Base-by-base conservation (phyloP, 352 stramenopile species). In the Phytopythium sindhum region DNA sequence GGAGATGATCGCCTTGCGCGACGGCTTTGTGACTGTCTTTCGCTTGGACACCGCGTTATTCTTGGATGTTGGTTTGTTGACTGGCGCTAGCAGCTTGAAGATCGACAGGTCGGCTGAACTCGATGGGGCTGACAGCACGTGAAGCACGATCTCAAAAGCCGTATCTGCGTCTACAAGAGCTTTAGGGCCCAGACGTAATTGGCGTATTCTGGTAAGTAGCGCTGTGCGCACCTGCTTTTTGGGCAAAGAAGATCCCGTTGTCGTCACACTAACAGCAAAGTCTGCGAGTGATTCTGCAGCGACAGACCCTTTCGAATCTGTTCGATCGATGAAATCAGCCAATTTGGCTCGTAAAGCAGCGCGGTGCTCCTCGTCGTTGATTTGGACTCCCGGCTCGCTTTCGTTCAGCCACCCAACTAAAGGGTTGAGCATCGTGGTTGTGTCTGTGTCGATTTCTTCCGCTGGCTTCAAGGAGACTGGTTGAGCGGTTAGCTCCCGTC, bases 1-100 rank as follows among this genome's bases (percentile, higher is more conserved):
- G 0, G 75, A 74, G 8, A 91, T 72, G 28, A 90, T 68, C 10
- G 79, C 57, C 33, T 80, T 77, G 14, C 66, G 73, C 39, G 64
- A 60, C 10, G 41, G 29, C 51, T 72, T 61, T 2, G 26, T 26
- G 4, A n/a, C 19, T 39, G 15, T 24, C n/a, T 42, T 45, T 2
- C 10, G 52, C 31, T 29, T 58, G 3, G n/a, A 2, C 21, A 23
- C 11, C 29, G 17, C 11, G 24, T 3, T 23, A 19, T 4, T 54
- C 47, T 35, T 35, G 15, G 24, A 10, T 19, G 26, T 17, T 0
- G 15, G 2, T 2, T 33, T 23, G 7, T 9, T 55, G 47, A 7
- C 9, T 33, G 47, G 4, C 5, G 10, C 19, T 28, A 6, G 6
- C 15, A 6, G 48, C 9, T n/a, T 39, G 37, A 28, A 14, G 14